Percentiles rank a stretch among this genome's conserved stretches.
These are phyloP conservation scores for Rhizopogon salebrosus DNA, from an alignment of 768 basidiomycete genomes.

Conservation along the genomic window DNA sequence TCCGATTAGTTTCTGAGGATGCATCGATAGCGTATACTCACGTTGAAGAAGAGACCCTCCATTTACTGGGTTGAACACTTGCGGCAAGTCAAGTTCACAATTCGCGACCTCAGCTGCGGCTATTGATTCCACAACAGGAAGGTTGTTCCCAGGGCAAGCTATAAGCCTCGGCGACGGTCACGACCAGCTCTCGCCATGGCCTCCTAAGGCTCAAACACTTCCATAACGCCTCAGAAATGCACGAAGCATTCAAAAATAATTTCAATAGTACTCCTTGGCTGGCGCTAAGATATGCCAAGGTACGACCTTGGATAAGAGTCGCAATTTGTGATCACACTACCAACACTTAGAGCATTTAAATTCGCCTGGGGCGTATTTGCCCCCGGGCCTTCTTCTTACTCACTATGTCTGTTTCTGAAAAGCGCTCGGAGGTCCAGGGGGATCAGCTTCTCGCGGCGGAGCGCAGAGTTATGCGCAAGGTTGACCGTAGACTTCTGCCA, in stretches of 20 bases:
- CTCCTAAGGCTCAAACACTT: too few species aligned
- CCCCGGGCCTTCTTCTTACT: neutral
- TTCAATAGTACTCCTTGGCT: too few species aligned
- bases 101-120: too few species aligned
- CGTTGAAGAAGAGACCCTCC: constrained; percentile 91
- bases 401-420: constrained; percentile 9
- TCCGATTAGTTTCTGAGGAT: constrained; percentile 5
- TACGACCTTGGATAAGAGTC: neutral
- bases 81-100: neutral
- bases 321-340: too few species aligned
- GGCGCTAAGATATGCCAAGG: too few species aligned
- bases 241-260: too few species aligned
- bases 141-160: constrained; percentile 10
- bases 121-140: constrained; percentile 8
- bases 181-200: too few species aligned
- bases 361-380: too few species aligned
- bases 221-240: too few species aligned
- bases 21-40: constrained; percentile 27
- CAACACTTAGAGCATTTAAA: too few species aligned
- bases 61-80: constrained; percentile 32
- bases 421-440: constrained; percentile 5
- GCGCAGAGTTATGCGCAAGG: constrained; percentile 24
- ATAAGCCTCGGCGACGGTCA: too few species aligned
- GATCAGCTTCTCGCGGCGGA: constrained; percentile 12
- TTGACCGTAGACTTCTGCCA: constrained; percentile 33